Evolutionary conservation across 2,329 filamentous ascomycete species (phyloP).

Genomic region (Chrysoporthe cubensis): DNA sequence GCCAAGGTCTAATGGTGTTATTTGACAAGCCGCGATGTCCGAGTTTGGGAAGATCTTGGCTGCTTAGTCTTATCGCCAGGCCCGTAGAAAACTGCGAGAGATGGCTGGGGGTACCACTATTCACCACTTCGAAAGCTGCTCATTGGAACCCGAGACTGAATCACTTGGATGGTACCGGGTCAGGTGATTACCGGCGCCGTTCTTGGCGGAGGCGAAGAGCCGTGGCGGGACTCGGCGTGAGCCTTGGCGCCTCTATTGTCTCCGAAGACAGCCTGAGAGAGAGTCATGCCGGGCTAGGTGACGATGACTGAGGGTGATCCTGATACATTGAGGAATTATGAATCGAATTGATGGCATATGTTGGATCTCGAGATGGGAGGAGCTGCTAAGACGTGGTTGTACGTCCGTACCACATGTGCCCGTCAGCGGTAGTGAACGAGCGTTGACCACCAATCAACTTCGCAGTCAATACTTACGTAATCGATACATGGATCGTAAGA

Average conservation of each 20-base stretch:
- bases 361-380: neutral
- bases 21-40: slow-evolving; percentile 15
- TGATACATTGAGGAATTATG: neutral
- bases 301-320: neutral
- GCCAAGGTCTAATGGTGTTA: slow-evolving; percentile 19
- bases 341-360: neutral
- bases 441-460: neutral
- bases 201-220: slow-evolving; percentile 23
- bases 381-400: neutral
- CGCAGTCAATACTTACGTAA: neutral
- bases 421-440: neutral
- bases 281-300: neutral
- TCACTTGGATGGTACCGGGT: slow-evolving; percentile 20
- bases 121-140: neutral
- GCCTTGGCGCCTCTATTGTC: slow-evolving; percentile 9
- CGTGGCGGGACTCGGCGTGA: slow-evolving; percentile 18
- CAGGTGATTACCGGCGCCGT: slow-evolving; percentile 17
- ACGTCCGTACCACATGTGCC: neutral
- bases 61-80: slow-evolving; percentile 10
- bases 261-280: neutral
- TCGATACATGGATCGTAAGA: neutral
- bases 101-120: too few relatives aligned
- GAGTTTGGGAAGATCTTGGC: neutral
- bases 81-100: neutral
- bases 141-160: neutral